Base-by-base conservation (phyloP, 2,329 filamentous ascomycete species). In the Trichoderma guizhouense region DNA sequence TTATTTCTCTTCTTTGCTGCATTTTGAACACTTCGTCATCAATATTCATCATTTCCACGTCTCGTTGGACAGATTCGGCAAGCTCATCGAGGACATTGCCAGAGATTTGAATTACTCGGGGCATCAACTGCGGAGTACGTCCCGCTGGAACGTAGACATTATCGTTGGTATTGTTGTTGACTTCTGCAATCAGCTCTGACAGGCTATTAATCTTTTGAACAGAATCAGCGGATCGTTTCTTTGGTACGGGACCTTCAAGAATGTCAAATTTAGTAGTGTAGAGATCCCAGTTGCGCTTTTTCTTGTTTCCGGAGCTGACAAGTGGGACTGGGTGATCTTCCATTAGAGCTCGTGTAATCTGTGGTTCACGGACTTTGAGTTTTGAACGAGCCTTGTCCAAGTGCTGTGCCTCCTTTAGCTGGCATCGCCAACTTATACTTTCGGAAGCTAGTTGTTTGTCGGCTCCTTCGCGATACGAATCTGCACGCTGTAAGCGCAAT, bases 21-120 rank as follows among this genome's bases (percentile, higher is more conserved):
- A 9, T 30, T 26, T 66, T 30, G 8, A 26, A 12, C 7, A 3
- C 75, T 5, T 77, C 39, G 14, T 72, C 58, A 28, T 51, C 58
- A 24, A 51, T n/a, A 21, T 34, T 28, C 53, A 60, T 43, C 61
- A 66, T 60, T 1, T 71, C 34, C 5, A 64, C 28, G 12, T 65
- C 51, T 39, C 8, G 28, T 28, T 63, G 60, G 4, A 64, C n/a
- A 15, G 34, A 53, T 8, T 64, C 30, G 2, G 62, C 60, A 57
- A 71, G 68, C 18, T 71, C 58, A 11, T 30, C 4, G 8, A 71
- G 21, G 24, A 57, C 7, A 24, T 55, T 28, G 0, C 68, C 21
- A 32, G 32, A 51, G 4, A 71, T 65, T 7, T 51, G 21, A 18
- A 64, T 65, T 2, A 9, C 12, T n/a, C n/a, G 60, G 7, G 61